Conservation (phyloP, 2,329 filamentous ascomycete species). For the Botrytis tulipae region DNA sequence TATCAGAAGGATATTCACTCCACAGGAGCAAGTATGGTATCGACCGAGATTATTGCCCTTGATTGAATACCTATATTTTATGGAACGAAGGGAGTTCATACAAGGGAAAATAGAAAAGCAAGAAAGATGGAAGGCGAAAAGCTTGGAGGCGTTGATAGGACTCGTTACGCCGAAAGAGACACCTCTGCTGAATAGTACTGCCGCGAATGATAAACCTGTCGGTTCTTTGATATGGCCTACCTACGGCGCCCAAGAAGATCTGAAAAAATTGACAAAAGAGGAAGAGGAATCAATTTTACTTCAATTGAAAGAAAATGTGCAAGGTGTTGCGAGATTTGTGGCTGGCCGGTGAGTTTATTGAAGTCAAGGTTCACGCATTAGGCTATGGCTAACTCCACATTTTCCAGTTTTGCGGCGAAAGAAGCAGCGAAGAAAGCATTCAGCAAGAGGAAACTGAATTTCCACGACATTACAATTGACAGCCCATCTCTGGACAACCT, state of each 20-base stretch:
- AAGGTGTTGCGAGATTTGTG: slow-evolving; percentile 26
- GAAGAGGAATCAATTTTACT: slow-evolving; percentile 8
- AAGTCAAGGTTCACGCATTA: not conserved
- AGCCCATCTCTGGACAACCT: not conserved
- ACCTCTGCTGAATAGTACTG: not conserved
- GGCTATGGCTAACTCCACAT: not conserved
- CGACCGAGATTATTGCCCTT: slow-evolving; percentile 8
- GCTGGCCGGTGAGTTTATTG: slow-evolving; percentile 31
- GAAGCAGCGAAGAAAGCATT: slow-evolving; percentile 75
- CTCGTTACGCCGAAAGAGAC: not conserved
- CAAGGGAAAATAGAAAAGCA: slow-evolving; percentile 3
- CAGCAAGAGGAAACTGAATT: slow-evolving; percentile 55
- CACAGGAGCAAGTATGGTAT: slow-evolving; percentile 5
- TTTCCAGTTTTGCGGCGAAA: slow-evolving; percentile 56
- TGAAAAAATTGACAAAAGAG: slow-evolving; percentile 4
- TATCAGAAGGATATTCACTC: slow-evolving; percentile 24
- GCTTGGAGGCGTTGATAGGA: slow-evolving; percentile 9
- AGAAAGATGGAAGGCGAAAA: slow-evolving; percentile 4
- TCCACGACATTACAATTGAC: slow-evolving; percentile 55
- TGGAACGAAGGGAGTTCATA: slow-evolving; percentile 4
- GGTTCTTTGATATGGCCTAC: slow-evolving; percentile 1
- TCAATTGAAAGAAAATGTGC: slow-evolving; percentile 8
- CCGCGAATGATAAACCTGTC: not conserved
- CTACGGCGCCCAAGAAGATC: not conserved
- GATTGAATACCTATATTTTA: not conserved